Conservation (phyloP, 208 protist genomes). For the Crithidia expoeki region DNA sequence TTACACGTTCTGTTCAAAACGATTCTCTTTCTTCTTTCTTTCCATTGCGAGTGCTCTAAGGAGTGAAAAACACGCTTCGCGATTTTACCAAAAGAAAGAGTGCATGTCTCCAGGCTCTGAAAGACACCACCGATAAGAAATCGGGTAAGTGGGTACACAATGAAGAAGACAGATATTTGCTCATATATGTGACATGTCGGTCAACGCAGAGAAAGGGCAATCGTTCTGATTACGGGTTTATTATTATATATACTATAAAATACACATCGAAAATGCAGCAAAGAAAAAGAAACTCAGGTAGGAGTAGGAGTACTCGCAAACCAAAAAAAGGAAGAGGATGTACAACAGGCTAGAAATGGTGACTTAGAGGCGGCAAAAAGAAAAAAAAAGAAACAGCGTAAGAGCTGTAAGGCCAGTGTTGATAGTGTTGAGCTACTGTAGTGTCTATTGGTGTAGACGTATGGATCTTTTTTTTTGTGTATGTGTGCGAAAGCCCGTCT, state of each 20-base stretch:
- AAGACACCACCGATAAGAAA: neutral
- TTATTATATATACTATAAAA: slow-evolving; percentile 6
- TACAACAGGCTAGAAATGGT: slow-evolving; percentile 17
- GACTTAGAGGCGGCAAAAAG: slow-evolving; percentile 13
- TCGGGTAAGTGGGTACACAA: too few relatives aligned
- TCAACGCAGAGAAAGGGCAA: too few relatives aligned
- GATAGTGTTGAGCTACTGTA: neutral
- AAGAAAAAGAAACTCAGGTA: neutral
- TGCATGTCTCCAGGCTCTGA: neutral
- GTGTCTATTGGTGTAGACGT: neutral
- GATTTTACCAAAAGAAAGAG: neutral
- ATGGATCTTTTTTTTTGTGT: neutral
- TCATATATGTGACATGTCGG: too few relatives aligned
- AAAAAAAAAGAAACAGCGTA: slow-evolving; percentile 7
- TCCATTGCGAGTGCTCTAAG: too few relatives aligned
- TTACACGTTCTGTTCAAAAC: neutral
- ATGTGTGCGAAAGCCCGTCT: neutral
- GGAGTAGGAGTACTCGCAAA: slow-evolving; percentile 7
- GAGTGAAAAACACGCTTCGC: neutral
- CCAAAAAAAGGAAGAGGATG: slow-evolving; percentile 5
- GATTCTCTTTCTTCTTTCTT: neutral
- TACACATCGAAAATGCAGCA: neutral
- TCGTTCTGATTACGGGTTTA: slow-evolving; percentile 8
- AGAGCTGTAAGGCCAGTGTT: neutral
- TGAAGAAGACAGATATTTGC: too few relatives aligned